phyloP scores from a whole-genome alignment of 2,329 filamentous ascomycete genomes.

The Alternaria panax region DNA sequence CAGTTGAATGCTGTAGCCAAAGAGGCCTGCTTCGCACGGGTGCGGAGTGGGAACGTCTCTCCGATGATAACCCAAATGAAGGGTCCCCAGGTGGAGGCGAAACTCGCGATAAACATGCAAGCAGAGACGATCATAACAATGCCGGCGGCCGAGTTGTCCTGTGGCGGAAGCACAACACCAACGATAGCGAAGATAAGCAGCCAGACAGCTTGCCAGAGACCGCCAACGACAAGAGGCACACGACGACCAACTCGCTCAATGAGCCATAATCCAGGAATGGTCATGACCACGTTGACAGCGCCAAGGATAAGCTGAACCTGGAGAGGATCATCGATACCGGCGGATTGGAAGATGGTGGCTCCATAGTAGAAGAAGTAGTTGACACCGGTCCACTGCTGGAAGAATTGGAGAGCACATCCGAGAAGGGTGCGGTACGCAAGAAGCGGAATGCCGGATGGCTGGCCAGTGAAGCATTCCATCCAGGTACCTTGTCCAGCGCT shows the following conservation, averaged over 20 bases:
- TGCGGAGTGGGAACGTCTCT: conserved; percentile 44
- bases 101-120: conserved; percentile 77
- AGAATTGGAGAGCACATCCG: conserved; percentile 39
- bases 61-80: conserved; percentile 58
- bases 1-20: conserved; percentile 45
- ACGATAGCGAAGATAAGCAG: conserved; percentile 65
- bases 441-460: conserved; percentile 50
- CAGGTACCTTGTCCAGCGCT: conserved; percentile 40
- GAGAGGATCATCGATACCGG: conserved; percentile 71
- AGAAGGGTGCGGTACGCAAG: conserved; percentile 46
- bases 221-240: conserved; percentile 70
- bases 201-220: conserved; percentile 71
- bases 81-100: conserved; percentile 72
- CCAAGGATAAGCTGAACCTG: conserved; percentile 49
- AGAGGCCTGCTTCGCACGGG: conserved; percentile 46
- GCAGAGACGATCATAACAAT: conserved; percentile 75
- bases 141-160: conserved; percentile 57
- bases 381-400: conserved; percentile 51
- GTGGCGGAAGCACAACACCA: conserved; percentile 51
- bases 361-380: conserved; percentile 67
- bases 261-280: conserved; percentile 71
- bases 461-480: conserved; percentile 42
- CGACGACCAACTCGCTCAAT: conserved; percentile 74
- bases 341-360: conserved; percentile 71
- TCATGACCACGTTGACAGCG: conserved; percentile 72